These are phyloP conservation scores for Dendrobium chrysotoxum DNA, from an alignment of 106 monocot genomes.

Conservation along the genomic window DNA sequence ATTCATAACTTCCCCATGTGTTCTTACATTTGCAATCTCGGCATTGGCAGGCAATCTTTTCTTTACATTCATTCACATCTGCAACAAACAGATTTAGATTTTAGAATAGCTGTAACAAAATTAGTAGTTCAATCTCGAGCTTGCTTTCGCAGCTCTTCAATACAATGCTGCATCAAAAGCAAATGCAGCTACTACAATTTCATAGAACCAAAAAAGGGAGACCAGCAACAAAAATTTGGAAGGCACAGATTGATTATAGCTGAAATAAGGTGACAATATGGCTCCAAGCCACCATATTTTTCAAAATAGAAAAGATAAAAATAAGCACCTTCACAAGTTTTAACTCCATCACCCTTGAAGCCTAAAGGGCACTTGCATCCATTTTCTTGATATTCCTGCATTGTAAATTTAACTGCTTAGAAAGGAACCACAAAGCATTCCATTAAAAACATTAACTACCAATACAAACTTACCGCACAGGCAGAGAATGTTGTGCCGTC, in stretches of 20 bases:
- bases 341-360: constrained; percentile 63
- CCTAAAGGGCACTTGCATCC: constrained; percentile 90
- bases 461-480: constrained; percentile 55
- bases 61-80: constrained; percentile 98
- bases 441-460: background rate
- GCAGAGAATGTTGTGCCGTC: constrained; percentile 64
- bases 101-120: background rate
- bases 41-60: constrained; percentile 73
- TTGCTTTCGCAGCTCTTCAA: background rate
- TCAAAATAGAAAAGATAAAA: background rate
- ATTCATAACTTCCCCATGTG: constrained; percentile 89
- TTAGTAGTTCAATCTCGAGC: background rate
- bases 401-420: background rate
- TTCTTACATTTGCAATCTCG: constrained; percentile 85
- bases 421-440: background rate
- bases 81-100: background rate
- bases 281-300: background rate
- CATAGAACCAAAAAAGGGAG: background rate
- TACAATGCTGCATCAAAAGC: background rate
- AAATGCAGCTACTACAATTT: no score
- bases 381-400: constrained; percentile 52
- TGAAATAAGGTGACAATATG: background rate
- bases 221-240: background rate
- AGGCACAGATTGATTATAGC: background rate
- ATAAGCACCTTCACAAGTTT: constrained; percentile 2